phyloP scores from a whole-genome alignment of 2,329 filamentous ascomycete species.

The Neofusicoccum kwambonambiense region DNA sequence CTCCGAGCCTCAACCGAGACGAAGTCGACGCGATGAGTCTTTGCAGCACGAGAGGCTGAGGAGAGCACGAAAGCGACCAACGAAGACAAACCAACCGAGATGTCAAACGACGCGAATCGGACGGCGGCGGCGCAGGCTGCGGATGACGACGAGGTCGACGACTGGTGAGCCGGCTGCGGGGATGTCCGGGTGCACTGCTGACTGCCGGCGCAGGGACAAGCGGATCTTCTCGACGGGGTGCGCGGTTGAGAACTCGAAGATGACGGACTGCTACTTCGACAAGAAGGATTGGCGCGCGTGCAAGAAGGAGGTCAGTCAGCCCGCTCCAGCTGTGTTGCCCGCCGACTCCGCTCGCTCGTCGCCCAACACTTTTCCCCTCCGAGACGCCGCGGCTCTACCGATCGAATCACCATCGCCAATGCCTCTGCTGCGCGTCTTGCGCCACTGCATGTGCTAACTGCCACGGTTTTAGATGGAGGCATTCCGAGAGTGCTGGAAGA shows the following conservation, averaged over 20 bases:
- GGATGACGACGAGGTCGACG: constrained; percentile 87
- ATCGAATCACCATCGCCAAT: neutral
- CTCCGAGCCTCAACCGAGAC: constrained; percentile 29
- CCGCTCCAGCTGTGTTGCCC: neutral
- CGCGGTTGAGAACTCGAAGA: constrained; percentile 76
- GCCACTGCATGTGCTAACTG: neutral
- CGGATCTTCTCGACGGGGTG: constrained; percentile 96
- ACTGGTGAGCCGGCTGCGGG: constrained; percentile 65
- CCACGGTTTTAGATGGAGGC: constrained; percentile 72
- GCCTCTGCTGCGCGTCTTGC: neutral
- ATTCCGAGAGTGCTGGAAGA: constrained; percentile 90
- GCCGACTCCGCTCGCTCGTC: neutral
- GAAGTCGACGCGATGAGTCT: neutral
- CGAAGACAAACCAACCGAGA: constrained; percentile 29
- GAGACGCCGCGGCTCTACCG: constrained; percentile 5
- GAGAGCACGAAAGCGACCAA: neutral
- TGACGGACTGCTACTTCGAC: constrained; percentile 95
- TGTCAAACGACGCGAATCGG: constrained; percentile 59
- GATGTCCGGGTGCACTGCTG: neutral
- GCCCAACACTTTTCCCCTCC: constrained; percentile 8
- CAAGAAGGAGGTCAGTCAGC: constrained; percentile 72
- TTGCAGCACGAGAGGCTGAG: neutral
- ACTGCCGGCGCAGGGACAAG: constrained; percentile 71
- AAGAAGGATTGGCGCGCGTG: constrained; percentile 95
- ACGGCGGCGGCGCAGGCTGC: constrained; percentile 34